phyloP scores from a whole-genome alignment of 495 filamentous ascomycete species.

The Aspergillus cavernicola region DNA sequence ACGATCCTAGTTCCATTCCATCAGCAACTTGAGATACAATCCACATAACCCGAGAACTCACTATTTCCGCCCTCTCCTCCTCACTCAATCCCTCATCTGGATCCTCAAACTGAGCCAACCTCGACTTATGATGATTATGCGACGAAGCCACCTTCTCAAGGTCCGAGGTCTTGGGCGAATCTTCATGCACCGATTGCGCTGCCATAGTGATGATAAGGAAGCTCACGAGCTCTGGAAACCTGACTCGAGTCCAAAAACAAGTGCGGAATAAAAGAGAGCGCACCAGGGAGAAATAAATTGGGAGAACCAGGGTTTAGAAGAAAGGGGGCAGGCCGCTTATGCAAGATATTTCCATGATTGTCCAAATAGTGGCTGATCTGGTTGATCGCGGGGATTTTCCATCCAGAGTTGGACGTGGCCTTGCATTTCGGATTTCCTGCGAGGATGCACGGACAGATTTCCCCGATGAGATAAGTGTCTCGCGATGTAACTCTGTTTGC shows the following conservation, averaged over 20 bases:
- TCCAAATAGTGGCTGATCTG: constrained; percentile 5
- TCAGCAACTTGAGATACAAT: background rate
- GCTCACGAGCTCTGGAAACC: background rate
- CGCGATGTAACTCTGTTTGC: background rate
- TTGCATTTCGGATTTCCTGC: background rate
- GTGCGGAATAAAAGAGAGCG: background rate
- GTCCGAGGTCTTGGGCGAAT: constrained; percentile 19
- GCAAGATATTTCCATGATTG: background rate
- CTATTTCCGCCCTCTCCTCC: constrained; percentile 64
- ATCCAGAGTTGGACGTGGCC: background rate
- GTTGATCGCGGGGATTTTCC: background rate
- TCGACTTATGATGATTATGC: constrained; percentile 4
- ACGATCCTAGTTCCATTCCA: constrained; percentile 53
- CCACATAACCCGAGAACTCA: constrained; percentile 33
- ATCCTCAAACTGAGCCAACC: constrained; percentile 42
- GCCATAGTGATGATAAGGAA: constrained; percentile 11
- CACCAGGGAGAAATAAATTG: background rate
- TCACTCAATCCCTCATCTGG: constrained; percentile 66
- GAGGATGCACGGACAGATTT: background rate
- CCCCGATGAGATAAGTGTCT: too few species aligned
- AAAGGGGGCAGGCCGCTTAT: background rate
- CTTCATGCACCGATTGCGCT: constrained; percentile 14
- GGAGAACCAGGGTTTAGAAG: background rate
- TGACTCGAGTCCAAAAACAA: background rate
- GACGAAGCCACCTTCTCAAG: constrained; percentile 17